Base-by-base conservation (phyloP, 805 yeast genomes). In the Wickerhamomyces ciferrii region DNA sequence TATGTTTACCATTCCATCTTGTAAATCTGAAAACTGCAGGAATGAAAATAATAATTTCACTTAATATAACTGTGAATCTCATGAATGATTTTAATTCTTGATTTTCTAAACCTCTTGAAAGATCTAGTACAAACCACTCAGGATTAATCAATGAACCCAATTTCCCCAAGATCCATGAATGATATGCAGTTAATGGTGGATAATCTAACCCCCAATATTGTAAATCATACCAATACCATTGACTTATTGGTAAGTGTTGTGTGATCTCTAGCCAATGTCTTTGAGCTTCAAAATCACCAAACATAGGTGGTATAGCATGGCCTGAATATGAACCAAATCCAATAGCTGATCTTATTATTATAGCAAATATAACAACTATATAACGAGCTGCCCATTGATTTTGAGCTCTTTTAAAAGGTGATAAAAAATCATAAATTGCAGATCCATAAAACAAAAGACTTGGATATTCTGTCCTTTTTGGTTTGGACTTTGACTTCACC, bases 221-320 rank as follows among this genome's bases (percentile, higher is more conserved):
- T 40, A 90, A 71, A 61, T 94, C 97, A 63, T 81, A 89, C 68
- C 76, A 87, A 61, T 94, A 94, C 99, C 99, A 94, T 51, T 84
- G 55, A 0, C 69, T 64, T 1, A 88, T 65, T 0, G 96, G 94
- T 42, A 91, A 63, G 54, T 82, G 80, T 36, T 74, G 80, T 0
- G 98, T 92, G 44, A 92, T 71, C 62, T 94, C 99, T 78, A 94
- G 75, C 99, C 99, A 94, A 64, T 92, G 99, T 53, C 99, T 77
- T 64, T 94, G 99, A 0, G 98, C 98, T 64, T 94, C 99, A 59
- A 94, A 92, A 62, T 94, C 99, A 7, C 99, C 99, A 69, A 71
- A 81, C 79, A 88, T 79, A 5, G 98, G 98, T 9, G 86, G 81
- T 2, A 72, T 68, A 9, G 67, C 67, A 50, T 65, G 62, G 0